phyloP scores from a whole-genome alignment of 2,329 filamentous ascomycete genomes.

The Fusarium cyanostomum region DNA sequence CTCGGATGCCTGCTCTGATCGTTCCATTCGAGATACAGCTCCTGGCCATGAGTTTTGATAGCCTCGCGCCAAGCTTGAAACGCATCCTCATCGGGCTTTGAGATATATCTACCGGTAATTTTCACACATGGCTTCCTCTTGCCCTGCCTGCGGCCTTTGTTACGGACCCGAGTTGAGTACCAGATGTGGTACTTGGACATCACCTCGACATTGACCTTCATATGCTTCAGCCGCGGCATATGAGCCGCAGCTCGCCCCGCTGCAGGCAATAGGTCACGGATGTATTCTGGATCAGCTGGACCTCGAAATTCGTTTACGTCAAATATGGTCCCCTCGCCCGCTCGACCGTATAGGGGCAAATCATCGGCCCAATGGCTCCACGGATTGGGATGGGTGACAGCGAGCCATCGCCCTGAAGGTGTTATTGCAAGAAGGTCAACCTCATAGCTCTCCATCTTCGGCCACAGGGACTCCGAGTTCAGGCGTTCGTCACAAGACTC shows the following conservation, averaged over 20 bases:
- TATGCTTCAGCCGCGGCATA: neutral
- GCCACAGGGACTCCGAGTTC: neutral
- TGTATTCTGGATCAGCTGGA: conserved; percentile 7
- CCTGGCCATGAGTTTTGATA: neutral
- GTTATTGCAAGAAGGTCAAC: conserved; percentile 8
- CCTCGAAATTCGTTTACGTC: conserved; percentile 13
- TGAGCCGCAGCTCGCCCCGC: conserved; percentile 2
- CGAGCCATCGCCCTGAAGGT: conserved; percentile 10
- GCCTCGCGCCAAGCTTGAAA: neutral
- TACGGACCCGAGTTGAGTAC: neutral
- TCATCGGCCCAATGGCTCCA: too few species aligned
- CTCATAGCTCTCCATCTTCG: conserved; percentile 3
- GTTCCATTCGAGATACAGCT: neutral
- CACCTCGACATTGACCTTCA: neutral
- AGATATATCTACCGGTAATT: neutral
- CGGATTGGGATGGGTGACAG: neutral
- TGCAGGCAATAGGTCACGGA: neutral
- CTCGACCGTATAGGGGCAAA: too few species aligned
- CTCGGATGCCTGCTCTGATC: neutral
- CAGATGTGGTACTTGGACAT: neutral
- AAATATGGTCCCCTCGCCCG: neutral
- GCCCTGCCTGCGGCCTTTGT: neutral
- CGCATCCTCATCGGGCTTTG: neutral
- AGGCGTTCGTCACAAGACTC: neutral
- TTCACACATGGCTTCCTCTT: conserved; percentile 3